phyloP scores from a whole-genome alignment of 2,329 filamentous ascomycete genomes.

The Fusarium annulatum region DNA sequence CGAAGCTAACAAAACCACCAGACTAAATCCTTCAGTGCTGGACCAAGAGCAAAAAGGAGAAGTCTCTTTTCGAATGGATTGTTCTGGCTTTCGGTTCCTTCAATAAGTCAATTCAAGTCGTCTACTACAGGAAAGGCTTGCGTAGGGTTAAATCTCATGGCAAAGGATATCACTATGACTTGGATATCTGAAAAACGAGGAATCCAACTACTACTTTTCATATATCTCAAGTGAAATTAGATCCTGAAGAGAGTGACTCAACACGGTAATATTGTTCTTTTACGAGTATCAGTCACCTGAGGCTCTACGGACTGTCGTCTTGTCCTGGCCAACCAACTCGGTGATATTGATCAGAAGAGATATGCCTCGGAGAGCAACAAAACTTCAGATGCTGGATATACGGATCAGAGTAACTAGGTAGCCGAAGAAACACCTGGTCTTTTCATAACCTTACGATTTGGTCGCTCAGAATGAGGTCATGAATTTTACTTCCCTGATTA shows the following conservation, averaged over 20 bases:
- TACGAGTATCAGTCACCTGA: not conserved
- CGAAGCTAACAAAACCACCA: not conserved
- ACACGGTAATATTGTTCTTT: not conserved
- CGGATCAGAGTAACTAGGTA: not conserved
- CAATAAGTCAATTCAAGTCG: too few species aligned
- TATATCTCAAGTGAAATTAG: not conserved
- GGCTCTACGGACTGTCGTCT: not conserved
- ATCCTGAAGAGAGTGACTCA: not conserved
- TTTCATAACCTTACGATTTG: not conserved
- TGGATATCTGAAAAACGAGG: not conserved
- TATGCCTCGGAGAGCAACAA: not conserved
- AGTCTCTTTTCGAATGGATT: accelerated
- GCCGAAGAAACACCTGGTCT: not conserved
- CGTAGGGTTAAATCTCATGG: not conserved
- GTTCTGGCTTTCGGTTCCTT: too few species aligned
- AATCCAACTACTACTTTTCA: accelerated
- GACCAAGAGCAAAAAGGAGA: not conserved
- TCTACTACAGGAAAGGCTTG: not conserved
- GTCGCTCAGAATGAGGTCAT: not conserved
- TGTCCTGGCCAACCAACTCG: too few species aligned
- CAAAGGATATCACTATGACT: not conserved
- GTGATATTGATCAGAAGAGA: not conserved
- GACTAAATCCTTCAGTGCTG: not conserved
- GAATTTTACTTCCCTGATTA: not conserved
- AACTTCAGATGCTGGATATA: not conserved